These are phyloP conservation scores for Dalbergia oliveri DNA, from an alignment of 306 rosid species.

Conservation along the genomic window DNA sequence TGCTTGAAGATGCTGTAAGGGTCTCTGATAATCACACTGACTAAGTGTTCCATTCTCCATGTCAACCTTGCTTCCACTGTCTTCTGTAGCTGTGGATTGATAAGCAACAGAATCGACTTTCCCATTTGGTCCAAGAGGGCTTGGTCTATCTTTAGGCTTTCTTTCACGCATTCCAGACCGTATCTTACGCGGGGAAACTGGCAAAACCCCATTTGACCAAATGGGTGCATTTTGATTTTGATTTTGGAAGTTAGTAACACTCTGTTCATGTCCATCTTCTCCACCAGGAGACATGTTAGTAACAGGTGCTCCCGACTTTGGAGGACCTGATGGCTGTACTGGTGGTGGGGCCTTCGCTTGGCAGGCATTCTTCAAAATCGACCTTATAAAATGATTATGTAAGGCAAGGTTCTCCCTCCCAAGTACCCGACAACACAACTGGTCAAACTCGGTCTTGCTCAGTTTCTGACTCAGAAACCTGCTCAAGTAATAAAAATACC, in stretches of 20 bases:
- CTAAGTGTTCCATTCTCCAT: slow-evolving; percentile 76
- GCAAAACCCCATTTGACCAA: slow-evolving; percentile 91
- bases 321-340: slow-evolving; percentile 56
- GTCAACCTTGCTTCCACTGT: slow-evolving; percentile 64
- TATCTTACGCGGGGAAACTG: slow-evolving; percentile 75
- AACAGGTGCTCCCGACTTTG: slow-evolving; percentile 63
- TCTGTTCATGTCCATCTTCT: slow-evolving; percentile 83
- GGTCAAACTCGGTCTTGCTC: slow-evolving; percentile 87
- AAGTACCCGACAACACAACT: slow-evolving; percentile 69
- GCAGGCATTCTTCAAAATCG: slow-evolving; percentile 91
- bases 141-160: slow-evolving; percentile 87
- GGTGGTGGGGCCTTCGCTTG: slow-evolving; percentile 91
- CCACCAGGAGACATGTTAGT: slow-evolving; percentile 67
- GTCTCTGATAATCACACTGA: slow-evolving; percentile 88
- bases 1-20: slow-evolving; percentile 75
- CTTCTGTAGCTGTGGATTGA: slow-evolving; percentile 68
- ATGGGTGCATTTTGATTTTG: slow-evolving; percentile 67
- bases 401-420: slow-evolving; percentile 87
- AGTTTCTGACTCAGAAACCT: slow-evolving; percentile 88
- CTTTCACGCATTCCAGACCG: slow-evolving; percentile 77
- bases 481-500: slow-evolving; percentile 73
- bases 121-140: slow-evolving; percentile 98
- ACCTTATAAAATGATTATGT: slow-evolving; percentile 84
- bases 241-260: slow-evolving; percentile 59
- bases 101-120: slow-evolving; percentile 68